Evolutionary conservation across 2,329 filamentous ascomycete genomes (phyloP), one percentile per base, ranked within the genome.

Genomic region (Ceratocystis huliohia): DNA sequence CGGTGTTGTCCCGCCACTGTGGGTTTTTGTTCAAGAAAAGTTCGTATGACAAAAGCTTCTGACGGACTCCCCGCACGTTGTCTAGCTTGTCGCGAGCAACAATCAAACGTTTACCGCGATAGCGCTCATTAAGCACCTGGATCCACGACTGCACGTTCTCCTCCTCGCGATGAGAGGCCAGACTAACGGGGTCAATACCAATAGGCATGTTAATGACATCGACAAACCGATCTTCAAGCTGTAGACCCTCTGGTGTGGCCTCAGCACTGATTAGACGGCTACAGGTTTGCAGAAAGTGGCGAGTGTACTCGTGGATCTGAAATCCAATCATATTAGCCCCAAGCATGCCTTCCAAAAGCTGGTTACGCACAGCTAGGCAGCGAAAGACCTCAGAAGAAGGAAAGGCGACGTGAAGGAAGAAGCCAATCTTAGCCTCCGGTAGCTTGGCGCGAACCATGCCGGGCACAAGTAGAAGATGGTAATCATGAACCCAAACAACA

Each of bases 351-450:
- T 96, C 88, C 1, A 97, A 82, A 8, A 97, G 82, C 75, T 96
- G 84, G 70, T 88, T 92, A 67, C 93, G 88, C 10, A 91, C 87
- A 2, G 93, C 89, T 25, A 97, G 78, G 74, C 93, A 97, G 61
- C 93, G 85, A 77, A 97, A 97, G 1, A 97, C 91, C 73, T 97
- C 93, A 0, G 93, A 96, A 0, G 93, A 96, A 0, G 93, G 93
- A 75, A 97, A 97, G 0, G 93, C 91, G 33, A 93, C 91, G 73
- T 97, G 93, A 17, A 97, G 78, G 78, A 96, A 97, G 78, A 97
- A 94, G 10, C 93, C 93, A 71, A 97, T 96, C 77, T 96, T 89
- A 17, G 93, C 93, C 70, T 96, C 91, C 0, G 93, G 92, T 8
- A 94, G 81, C 79, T 92, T 89, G 77, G 95, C 87, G 33, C 93